Percentiles rank a stretch among this genome's conserved stretches.
Evolutionary conservation across 176 grass and related monocot genomes (phyloP).

Genomic region (Neostapfia colusana): DNA sequence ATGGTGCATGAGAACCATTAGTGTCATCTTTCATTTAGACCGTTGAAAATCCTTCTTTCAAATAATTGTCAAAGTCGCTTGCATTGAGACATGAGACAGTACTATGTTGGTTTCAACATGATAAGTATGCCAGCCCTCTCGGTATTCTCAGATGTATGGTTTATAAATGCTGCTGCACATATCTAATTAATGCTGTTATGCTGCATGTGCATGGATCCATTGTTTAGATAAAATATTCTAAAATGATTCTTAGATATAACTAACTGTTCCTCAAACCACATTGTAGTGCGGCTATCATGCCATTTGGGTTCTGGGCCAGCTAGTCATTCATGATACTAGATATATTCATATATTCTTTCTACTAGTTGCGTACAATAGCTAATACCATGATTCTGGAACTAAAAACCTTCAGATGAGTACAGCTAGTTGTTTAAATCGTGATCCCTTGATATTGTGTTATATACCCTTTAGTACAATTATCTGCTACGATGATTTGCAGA

Average conservation of each 20-base stretch:
- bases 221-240: background rate
- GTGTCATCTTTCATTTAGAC: background rate
- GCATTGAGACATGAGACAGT: background rate
- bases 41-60: background rate
- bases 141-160: background rate
- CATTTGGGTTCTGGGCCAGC: background rate
- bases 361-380: background rate
- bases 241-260: background rate
- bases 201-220: background rate
- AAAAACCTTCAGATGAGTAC: background rate
- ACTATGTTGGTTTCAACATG: background rate
- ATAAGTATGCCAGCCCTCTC: background rate
- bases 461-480: conserved; percentile 28
- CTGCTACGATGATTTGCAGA: conserved; percentile 49
- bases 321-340: background rate
- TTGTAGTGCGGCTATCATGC: background rate
- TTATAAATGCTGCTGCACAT: background rate
- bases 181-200: background rate
- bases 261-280: background rate
- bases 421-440: background rate
- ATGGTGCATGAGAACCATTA: background rate
- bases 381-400: conserved; percentile 20
- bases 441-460: conserved; percentile 12
- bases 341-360: conserved; percentile 15
- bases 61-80: conserved; percentile 1